phyloP scores from a whole-genome alignment of 2,329 filamentous ascomycete species.

The Cladosporium sp. region DNA sequence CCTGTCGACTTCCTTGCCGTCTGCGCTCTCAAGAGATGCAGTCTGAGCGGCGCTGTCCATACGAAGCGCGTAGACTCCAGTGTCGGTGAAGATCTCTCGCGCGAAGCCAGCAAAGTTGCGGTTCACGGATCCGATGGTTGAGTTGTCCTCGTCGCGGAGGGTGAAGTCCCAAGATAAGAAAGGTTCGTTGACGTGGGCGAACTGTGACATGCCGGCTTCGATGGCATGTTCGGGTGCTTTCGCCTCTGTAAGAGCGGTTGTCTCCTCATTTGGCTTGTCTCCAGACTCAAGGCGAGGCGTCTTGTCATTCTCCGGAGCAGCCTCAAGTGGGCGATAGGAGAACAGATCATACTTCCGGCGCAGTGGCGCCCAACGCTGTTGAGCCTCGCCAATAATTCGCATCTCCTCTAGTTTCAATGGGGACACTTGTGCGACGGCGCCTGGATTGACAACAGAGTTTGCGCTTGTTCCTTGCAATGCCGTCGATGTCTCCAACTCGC shows the following conservation, averaged over 20 bases:
- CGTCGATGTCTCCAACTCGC: conserved; percentile 27
- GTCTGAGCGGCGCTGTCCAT: conserved; percentile 57
- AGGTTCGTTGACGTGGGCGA: conserved; percentile 59
- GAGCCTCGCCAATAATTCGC: conserved; percentile 60
- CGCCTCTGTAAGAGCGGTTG: conserved; percentile 46
- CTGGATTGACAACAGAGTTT: conserved; percentile 40
- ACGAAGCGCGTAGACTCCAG: conserved; percentile 59
- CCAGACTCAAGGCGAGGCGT: conserved; percentile 26
- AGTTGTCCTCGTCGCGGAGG: conserved; percentile 47
- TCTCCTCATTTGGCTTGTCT: conserved; percentile 39
- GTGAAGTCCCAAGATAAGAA: conserved; percentile 64
- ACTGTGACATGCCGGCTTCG: conserved; percentile 52
- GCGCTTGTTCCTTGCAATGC: conserved; percentile 43
- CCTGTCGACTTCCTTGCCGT: conserved; percentile 23
- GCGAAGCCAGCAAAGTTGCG: conserved; percentile 61
- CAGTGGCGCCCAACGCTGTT: conserved; percentile 60
- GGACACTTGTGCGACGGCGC: conserved; percentile 48
- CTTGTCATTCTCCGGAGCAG: conserved; percentile 29
- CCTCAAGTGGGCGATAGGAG: conserved; percentile 44
- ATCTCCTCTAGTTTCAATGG: conserved; percentile 52
- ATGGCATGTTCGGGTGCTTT: conserved; percentile 38
- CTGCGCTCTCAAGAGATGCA: conserved; percentile 23
- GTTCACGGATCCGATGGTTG: conserved; percentile 58
- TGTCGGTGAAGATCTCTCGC: conserved; percentile 62
- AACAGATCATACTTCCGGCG: conserved; percentile 63